Evolutionary conservation across 305 asterid genomes (phyloP), one percentile per base, ranked within the genome.

Genomic region (Fraxinus nigra): DNA sequence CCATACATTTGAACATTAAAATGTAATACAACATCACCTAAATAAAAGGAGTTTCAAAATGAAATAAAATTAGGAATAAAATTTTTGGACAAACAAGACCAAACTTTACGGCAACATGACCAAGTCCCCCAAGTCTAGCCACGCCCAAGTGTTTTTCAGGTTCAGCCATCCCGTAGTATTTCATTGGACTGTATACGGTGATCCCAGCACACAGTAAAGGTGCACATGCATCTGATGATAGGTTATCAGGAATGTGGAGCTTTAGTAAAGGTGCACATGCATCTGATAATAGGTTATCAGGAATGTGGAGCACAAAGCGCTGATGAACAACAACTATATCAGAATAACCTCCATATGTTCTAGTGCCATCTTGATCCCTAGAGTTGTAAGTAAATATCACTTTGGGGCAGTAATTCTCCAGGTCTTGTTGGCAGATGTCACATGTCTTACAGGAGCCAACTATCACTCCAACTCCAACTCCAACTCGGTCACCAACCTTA

Each of bases 161-260:
- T 85, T 92, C 87, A n/a, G 80, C 82, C 91, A 92, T 87, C 81
- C 93, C 94, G n/a, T 89, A 87, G 86, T 90, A 87, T 82, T 86
- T 90, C 94, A 92, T 88, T 3, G 96, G 94, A 85, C 92, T 92
- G 84, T 92, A 93, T 9, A 89, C 87, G 3, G 97, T 88, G 80
- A 91, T 89, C 20, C 97, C 95, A 78, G 94, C 95, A 79, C 97
- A 93, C 69, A 91, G 69, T 75, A 93, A 84, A 59, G 97, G 97
- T 16, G 93, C 92, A 24, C 1, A 24, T 24, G 26, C 26, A 24
- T 24, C 26, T 24, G 26, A 24, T 24, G 26, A 24, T 24, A 24
- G 26, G 26, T 24, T 24, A 24, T 24, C 26, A 24, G 26, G 26
- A 24, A 24, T 24, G 26, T 24, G 26, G 26, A 24, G 26, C 26